These are phyloP conservation scores for Murraya koenigii DNA, from an alignment of 345 rosid genomes.

Conservation along the genomic window DNA sequence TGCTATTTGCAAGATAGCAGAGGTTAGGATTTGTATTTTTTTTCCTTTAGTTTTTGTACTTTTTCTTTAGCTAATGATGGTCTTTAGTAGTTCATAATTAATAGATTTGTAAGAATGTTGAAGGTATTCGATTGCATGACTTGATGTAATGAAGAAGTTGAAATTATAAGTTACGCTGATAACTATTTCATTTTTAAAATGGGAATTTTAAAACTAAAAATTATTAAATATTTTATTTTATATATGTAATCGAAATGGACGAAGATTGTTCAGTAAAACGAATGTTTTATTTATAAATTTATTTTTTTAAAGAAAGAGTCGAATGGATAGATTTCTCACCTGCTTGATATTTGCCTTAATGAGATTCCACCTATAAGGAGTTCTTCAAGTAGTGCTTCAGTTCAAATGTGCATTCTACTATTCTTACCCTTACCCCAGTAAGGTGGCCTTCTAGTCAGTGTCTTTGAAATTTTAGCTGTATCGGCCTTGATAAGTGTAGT, in stretches of 20 bases:
- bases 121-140: neutral
- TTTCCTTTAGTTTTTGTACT: neutral
- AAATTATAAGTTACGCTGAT: neutral
- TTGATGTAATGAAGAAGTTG: neutral
- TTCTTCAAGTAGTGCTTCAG: neutral
- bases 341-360: neutral
- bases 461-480: neutral
- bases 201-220: no score
- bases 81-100: neutral
- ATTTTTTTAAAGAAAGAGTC: neutral
- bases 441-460: neutral
- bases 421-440: neutral
- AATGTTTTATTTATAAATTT: neutral
- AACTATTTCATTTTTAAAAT: neutral
- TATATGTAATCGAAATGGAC: no score
- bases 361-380: neutral
- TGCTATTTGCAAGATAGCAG: constrained; percentile 78
- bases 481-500: neutral
- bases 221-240: neutral
- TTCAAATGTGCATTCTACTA: neutral
- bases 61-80: neutral
- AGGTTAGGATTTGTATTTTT: constrained; percentile 36
- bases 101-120: neutral
- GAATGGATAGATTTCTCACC: neutral
- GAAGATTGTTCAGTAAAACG: neutral